Evolutionary conservation across 495 filamentous ascomycete species (phyloP).

Genomic region (Melanomma pulvis-pyrius): DNA sequence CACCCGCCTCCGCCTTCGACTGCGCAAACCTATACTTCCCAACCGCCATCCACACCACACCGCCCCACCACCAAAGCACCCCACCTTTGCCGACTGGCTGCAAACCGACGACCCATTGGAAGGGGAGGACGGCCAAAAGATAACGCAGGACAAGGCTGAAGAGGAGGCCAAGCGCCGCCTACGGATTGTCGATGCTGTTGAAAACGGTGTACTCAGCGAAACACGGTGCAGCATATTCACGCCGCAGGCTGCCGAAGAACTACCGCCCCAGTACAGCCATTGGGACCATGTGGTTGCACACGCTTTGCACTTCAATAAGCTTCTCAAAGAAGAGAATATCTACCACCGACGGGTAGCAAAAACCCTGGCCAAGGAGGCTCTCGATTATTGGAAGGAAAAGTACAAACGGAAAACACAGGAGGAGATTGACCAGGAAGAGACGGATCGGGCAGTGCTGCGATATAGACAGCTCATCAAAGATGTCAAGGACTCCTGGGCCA

Average conservation of each 20-base stretch:
- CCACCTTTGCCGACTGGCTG: conserved; percentile 62
- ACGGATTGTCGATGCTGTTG: conserved; percentile 67
- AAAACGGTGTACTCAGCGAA: conserved; percentile 71
- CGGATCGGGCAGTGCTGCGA: conserved; percentile 39
- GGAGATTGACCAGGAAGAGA: conserved; percentile 64
- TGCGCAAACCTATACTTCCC: conserved; percentile 24
- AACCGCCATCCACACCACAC: conserved; percentile 56
- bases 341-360: conserved; percentile 71
- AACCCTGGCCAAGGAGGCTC: conserved; percentile 55
- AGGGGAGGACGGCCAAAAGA: conserved; percentile 49
- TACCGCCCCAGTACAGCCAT: conserved; percentile 77
- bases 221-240: conserved; percentile 73
- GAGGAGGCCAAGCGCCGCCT: conserved; percentile 59
- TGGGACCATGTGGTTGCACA: conserved; percentile 82
- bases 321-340: conserved; percentile 75
- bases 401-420: conserved; percentile 69
- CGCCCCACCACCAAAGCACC: conserved; percentile 48
- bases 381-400: conserved; percentile 61
- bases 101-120: conserved; percentile 51
- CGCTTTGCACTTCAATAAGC: conserved; percentile 74
- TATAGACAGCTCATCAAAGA: conserved; percentile 74
- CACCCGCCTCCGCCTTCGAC: conserved; percentile 30
- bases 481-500: conserved; percentile 75
- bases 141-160: conserved; percentile 60
- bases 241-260: conserved; percentile 74